A percentile compares a stretch with the other conserved stretches of the same genome.
Evolutionary conservation across 2,329 filamentous ascomycete species (phyloP).

Genomic region (Paraphaeosphaeria sporulosa): DNA sequence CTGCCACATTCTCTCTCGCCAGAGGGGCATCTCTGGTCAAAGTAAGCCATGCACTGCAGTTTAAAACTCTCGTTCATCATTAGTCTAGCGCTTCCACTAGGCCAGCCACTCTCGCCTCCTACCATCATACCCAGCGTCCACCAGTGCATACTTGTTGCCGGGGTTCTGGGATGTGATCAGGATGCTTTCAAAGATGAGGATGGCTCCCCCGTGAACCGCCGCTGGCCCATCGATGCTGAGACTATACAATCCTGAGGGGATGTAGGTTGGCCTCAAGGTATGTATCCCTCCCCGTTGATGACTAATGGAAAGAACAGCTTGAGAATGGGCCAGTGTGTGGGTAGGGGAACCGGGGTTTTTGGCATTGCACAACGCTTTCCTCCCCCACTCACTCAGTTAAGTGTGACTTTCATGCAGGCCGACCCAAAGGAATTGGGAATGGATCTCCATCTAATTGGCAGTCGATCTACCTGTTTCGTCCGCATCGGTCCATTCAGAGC

Average conservation of each 20-base stretch:
- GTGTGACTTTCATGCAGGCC: slow-evolving; percentile 16
- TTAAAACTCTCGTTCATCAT: slow-evolving; percentile 13
- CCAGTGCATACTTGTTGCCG: slow-evolving; percentile 5
- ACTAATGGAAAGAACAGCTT: slow-evolving; percentile 13
- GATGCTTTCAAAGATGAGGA: slow-evolving; percentile 13
- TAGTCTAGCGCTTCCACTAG: slow-evolving; percentile 10
- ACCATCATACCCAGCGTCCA: slow-evolving; percentile 13
- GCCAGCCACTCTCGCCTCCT: not conserved
- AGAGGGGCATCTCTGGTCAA: slow-evolving; percentile 3
- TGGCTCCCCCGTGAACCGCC: slow-evolving; percentile 10
- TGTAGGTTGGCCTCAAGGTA: not conserved
- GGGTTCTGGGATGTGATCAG: slow-evolving; percentile 14
- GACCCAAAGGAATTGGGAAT: slow-evolving; percentile 14
- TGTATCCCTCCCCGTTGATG: slow-evolving; percentile 3
- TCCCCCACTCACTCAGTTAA: slow-evolving; percentile 15
- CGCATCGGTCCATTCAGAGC: too few species aligned
- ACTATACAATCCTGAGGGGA: not conserved
- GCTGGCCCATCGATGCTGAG: slow-evolving; percentile 7
- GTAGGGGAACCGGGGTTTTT: slow-evolving; percentile 16
- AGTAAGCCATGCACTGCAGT: slow-evolving; percentile 1
- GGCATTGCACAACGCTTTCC: slow-evolving; percentile 14
- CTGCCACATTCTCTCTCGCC: slow-evolving; percentile 3
- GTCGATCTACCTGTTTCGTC: too few species aligned
- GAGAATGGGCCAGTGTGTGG: slow-evolving; percentile 1
- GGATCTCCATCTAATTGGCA: too few species aligned